A percentile compares a stretch with the other conserved stretches of the same genome.
Evolutionary conservation across 352 stramenopile genomes (phyloP).

Genomic region (Phytophthora brassicae): DNA sequence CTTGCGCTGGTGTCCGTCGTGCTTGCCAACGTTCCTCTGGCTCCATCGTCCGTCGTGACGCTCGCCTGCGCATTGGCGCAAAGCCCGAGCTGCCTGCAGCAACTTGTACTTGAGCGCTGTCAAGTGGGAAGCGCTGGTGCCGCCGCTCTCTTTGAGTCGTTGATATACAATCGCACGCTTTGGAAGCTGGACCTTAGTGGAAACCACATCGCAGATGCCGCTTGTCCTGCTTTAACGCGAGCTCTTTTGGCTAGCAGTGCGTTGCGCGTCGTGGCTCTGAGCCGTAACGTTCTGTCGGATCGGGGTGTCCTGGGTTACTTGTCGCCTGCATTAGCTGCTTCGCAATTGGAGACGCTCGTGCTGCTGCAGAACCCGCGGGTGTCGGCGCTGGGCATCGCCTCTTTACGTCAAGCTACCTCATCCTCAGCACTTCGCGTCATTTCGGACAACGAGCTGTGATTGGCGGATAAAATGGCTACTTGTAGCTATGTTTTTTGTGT

Average conservation of each 20-base stretch:
- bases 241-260: conserved; percentile 33
- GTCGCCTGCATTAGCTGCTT: conserved; percentile 43
- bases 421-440: conserved; percentile 20
- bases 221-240: conserved; percentile 38
- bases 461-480: conserved; percentile 29
- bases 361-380: conserved; percentile 51
- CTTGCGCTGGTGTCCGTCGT: conserved; percentile 55
- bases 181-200: conserved; percentile 77
- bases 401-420: conserved; percentile 26
- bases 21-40: conserved; percentile 55
- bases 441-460: conserved; percentile 29
- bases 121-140: conserved; percentile 51
- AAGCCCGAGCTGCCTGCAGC: conserved; percentile 53
- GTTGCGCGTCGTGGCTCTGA: conserved; percentile 53
- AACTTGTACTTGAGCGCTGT: conserved; percentile 74
- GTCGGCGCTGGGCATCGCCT: conserved; percentile 30
- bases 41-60: conserved; percentile 34
- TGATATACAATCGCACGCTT: conserved; percentile 46
- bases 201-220: conserved; percentile 65
- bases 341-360: conserved; percentile 52
- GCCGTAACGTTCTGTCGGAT: conserved; percentile 58
- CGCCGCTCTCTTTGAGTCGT: conserved; percentile 49
- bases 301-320: conserved; percentile 51
- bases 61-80: conserved; percentile 51
- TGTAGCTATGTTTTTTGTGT: conserved; percentile 11